These are phyloP conservation scores for Podospora conica DNA, from an alignment of 495 filamentous ascomycete species.

Conservation along the genomic window DNA sequence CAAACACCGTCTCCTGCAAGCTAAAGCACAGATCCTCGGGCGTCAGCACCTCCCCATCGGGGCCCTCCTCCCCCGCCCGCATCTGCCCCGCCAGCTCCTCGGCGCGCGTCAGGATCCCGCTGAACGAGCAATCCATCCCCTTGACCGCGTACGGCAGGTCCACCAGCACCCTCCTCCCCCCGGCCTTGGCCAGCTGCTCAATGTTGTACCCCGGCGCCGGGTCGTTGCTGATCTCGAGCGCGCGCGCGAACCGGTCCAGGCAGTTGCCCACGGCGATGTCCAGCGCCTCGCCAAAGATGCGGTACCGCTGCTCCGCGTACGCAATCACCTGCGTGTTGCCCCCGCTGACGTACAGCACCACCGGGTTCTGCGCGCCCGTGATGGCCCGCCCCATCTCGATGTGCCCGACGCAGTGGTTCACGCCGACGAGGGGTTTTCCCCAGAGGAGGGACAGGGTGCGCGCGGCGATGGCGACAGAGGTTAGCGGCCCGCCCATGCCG, in stretches of 20 bases:
- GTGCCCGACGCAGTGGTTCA: slow-evolving; percentile 97
- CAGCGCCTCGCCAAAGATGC: slow-evolving; percentile 95
- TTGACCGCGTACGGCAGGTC: slow-evolving; percentile 96
- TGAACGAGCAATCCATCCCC: slow-evolving; percentile 96
- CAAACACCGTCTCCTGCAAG: slow-evolving; percentile 88
- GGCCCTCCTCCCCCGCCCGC: slow-evolving; percentile 39
- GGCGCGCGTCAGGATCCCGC: slow-evolving; percentile 76
- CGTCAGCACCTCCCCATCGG: slow-evolving; percentile 50
- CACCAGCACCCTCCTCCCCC: slow-evolving; percentile 55
- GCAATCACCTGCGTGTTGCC: slow-evolving; percentile 98
- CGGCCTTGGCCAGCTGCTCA: slow-evolving; percentile 89
- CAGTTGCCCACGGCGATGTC: slow-evolving; percentile 98
- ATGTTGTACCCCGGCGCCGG: slow-evolving; percentile 97
- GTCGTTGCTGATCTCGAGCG: slow-evolving; percentile 86
- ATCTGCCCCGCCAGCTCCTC: slow-evolving; percentile 69
- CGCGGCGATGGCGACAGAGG: slow-evolving; percentile 78
- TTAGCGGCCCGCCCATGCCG: slow-evolving; percentile 94
- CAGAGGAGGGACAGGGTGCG: slow-evolving; percentile 78
- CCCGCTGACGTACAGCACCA: slow-evolving; percentile 92
- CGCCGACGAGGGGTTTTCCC: slow-evolving; percentile 79
- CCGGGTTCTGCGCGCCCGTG: slow-evolving; percentile 84
- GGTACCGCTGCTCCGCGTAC: slow-evolving; percentile 86
- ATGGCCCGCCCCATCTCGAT: slow-evolving; percentile 98
- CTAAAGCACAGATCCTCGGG: slow-evolving; percentile 89
- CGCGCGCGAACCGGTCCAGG: slow-evolving; percentile 90